Percentiles rank a stretch among this genome's conserved stretches.
These are phyloP conservation scores for Yarrowia divulgata DNA, from an alignment of 805 yeast genomes.

Conservation along the genomic window DNA sequence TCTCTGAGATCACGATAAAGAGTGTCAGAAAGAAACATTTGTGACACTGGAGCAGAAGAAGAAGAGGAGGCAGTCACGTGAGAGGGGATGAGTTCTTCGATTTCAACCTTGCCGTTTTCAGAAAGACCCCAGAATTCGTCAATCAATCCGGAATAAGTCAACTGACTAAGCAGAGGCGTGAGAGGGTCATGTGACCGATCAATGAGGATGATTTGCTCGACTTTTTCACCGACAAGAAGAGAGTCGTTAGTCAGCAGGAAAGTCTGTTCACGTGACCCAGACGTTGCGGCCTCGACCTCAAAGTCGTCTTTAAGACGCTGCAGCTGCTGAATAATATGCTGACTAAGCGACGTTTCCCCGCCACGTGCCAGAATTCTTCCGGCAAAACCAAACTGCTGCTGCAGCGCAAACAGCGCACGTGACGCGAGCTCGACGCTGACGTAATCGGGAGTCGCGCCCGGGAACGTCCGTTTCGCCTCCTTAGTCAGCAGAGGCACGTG, in stretches of 20 bases:
- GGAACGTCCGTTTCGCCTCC: neutral
- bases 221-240: constrained; percentile 47
- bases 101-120: constrained; percentile 49
- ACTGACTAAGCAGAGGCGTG: constrained; percentile 74
- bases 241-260: constrained; percentile 3
- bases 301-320: constrained; percentile 7
- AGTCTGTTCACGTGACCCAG: constrained; percentile 1
- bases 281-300: constrained; percentile 4
- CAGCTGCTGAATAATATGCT: neutral
- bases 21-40: constrained; percentile 52
- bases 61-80: constrained; percentile 45
- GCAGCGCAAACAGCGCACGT: neutral
- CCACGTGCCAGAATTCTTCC: constrained; percentile 15
- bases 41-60: constrained; percentile 2
- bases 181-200: constrained; percentile 80
- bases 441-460: constrained; percentile 5
- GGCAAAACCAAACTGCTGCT: constrained; percentile 18
- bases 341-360: neutral
- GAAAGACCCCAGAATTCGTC: constrained; percentile 69
- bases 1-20: constrained; percentile 62
- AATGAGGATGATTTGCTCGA: constrained; percentile 72
- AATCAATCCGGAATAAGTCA: constrained; percentile 81
- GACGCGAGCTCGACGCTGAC: constrained; percentile 10
- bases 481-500: constrained; percentile 1
- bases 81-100: constrained; percentile 44